Conservation (phyloP, 148 eudicot species). For the Tetragonia tetragonoides region DNA sequence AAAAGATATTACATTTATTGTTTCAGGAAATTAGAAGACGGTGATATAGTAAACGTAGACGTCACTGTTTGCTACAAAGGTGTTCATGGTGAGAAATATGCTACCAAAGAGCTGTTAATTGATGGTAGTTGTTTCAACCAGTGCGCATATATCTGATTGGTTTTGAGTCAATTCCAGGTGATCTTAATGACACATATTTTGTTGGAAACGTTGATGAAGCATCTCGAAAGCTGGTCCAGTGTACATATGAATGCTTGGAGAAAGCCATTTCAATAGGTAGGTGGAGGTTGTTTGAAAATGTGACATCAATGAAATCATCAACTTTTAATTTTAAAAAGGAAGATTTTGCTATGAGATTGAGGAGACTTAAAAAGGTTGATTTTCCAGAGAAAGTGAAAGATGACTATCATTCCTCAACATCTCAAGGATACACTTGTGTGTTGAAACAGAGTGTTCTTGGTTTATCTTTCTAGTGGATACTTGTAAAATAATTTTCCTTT, state of each 20-base stretch:
- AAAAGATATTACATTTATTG: slow-evolving; percentile 4
- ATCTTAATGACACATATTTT: slow-evolving; percentile 95
- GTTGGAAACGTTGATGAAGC: slow-evolving; percentile 97
- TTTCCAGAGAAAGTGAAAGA: too few species aligned
- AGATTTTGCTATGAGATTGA: too few species aligned
- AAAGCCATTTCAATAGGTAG: slow-evolving; percentile 89
- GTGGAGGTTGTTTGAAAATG: slow-evolving; percentile 13
- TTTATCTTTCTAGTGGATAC: too few species aligned
- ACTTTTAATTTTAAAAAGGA: too few species aligned
- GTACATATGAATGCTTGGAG: slow-evolving; percentile 97
- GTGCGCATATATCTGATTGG: slow-evolving; percentile 2
- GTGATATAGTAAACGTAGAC: slow-evolving; percentile 96
- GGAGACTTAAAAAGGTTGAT: too few species aligned
- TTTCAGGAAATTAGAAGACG: slow-evolving; percentile 94
- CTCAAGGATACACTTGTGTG: too few species aligned
- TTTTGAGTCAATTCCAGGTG: slow-evolving; percentile 54
- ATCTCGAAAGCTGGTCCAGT: slow-evolving; percentile 69
- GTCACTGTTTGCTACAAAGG: slow-evolving; percentile 93
- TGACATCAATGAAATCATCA: too few species aligned
- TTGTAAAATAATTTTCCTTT: too few species aligned
- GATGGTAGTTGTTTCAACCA: not conserved
- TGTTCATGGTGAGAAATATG: slow-evolving; percentile 74
- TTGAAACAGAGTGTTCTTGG: too few species aligned
- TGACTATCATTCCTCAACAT: too few species aligned
- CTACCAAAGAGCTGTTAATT: not conserved